Percentiles rank a stretch among this genome's conserved stretches.
Evolutionary conservation across 495 filamentous ascomycete genomes (phyloP).

Genomic region (Coniosporium apollinis): DNA sequence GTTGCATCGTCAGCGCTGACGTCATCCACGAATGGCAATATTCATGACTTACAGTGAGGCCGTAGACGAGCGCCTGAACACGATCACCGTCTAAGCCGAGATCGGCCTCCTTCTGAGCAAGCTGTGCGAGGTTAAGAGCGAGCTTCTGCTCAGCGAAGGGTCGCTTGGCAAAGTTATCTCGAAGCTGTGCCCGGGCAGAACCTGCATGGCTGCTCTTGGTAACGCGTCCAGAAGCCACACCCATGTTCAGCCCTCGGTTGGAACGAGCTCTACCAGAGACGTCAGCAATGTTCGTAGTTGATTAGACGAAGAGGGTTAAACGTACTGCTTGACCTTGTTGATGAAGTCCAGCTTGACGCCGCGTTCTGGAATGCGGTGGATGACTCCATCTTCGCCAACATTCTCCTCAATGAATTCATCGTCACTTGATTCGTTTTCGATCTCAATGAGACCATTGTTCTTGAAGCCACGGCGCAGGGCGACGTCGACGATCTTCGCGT

Average conservation of each 20-base stretch:
- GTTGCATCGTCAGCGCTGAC: slow-evolving; percentile 12
- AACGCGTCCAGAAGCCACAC: slow-evolving; percentile 1
- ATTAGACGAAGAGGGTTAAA: slow-evolving; percentile 4
- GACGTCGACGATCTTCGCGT: slow-evolving; percentile 29
- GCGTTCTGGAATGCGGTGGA: slow-evolving; percentile 50
- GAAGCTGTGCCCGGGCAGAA: slow-evolving; percentile 2
- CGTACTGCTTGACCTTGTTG: slow-evolving; percentile 28
- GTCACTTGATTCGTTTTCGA: slow-evolving; percentile 42
- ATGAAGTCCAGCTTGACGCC: slow-evolving; percentile 71
- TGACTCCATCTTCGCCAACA: slow-evolving; percentile 32
- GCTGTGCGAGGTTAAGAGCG: slow-evolving; percentile 37
- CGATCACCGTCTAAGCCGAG: slow-evolving; percentile 12
- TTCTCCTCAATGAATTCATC: slow-evolving; percentile 28
- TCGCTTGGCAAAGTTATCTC: slow-evolving; percentile 11
- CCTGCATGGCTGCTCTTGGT: not conserved
- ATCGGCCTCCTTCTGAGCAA: slow-evolving; percentile 22
- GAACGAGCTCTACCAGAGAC: not conserved
- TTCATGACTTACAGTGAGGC: slow-evolving; percentile 19
- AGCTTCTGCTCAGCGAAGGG: slow-evolving; percentile 33
- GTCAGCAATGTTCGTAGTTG: slow-evolving; percentile 1
- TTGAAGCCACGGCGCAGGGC: slow-evolving; percentile 37
- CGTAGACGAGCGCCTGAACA: slow-evolving; percentile 15
- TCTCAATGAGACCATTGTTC: slow-evolving; percentile 67
- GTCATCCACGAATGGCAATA: slow-evolving; percentile 4
- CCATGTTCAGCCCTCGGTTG: slow-evolving; percentile 1